phyloP scores from a whole-genome alignment of 805 yeast species.

The Candida dajiaensis region DNA sequence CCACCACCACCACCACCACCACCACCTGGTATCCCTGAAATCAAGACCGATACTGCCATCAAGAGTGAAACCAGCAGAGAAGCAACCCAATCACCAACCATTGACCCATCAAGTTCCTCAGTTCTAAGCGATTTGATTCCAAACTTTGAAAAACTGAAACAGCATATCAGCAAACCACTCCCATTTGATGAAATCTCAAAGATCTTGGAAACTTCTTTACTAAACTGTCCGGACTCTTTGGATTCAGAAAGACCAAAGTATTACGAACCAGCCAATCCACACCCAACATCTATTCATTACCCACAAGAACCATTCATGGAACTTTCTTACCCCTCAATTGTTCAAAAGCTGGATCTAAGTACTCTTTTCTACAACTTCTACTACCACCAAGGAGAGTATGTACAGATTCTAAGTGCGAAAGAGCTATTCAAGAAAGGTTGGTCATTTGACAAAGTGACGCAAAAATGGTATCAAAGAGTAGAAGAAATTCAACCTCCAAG shows the following conservation, averaged over 20 bases:
- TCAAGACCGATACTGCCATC: background rate
- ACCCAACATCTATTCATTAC: conserved; percentile 83
- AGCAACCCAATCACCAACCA: conserved; percentile 10
- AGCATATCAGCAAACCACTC: conserved; percentile 45
- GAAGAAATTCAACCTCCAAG: conserved; percentile 31
- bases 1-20: conserved; percentile 14
- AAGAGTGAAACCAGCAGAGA: conserved; percentile 4
- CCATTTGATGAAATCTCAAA: conserved; percentile 48
- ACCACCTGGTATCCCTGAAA: conserved; percentile 8
- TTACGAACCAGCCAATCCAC: conserved; percentile 71
- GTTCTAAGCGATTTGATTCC: conserved; percentile 23
- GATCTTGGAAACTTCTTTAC: conserved; percentile 68
- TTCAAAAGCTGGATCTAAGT: conserved; percentile 74
- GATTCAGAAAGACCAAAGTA: conserved; percentile 79
- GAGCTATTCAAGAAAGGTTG: conserved; percentile 79
- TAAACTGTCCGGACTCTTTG: conserved; percentile 89
- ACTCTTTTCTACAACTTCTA: conserved; percentile 91
- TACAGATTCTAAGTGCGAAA: conserved; percentile 71
- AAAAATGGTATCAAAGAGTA: conserved; percentile 78
- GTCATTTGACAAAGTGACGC: conserved; percentile 65
- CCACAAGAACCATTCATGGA: conserved; percentile 70
- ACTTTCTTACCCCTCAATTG: conserved; percentile 49
- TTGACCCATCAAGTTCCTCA: conserved; percentile 3
- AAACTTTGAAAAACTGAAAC: conserved; percentile 27
- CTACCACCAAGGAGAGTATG: conserved; percentile 65